Base-by-base conservation (phyloP, 2,329 filamentous ascomycete genomes). In the Talaromyces sp. region DNA sequence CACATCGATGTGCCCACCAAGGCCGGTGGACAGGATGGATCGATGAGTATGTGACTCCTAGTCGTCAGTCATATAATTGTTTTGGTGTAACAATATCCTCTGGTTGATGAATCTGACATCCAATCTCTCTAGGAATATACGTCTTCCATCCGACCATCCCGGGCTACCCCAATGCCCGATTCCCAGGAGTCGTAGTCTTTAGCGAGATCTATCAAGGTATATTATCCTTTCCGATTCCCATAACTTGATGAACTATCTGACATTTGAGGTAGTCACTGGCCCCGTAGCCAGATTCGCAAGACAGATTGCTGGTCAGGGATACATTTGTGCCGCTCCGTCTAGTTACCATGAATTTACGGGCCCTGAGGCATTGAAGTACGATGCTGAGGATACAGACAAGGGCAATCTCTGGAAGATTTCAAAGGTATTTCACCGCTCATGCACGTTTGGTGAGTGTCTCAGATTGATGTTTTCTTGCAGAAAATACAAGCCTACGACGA, bases 161-260 rank as follows among this genome's bases (percentile, higher is more conserved):
- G 0, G 89, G 90, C 66, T 96, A 96, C 75, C 92, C 93, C 33
- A 88, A 95, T 70, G 93, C 93, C 78, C 93, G 87, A 73, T 97
- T 96, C 73, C 93, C 93, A 0, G 93, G 91, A 22, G 91, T 97
- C 5, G 90, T 91, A 14, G 83, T 97, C 64, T 97, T 96, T 76
- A 93, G 90, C 71, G 93, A 97, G 80, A 97, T 97, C 72, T 97
- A 97, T 75, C 93, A 97, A 88, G 93, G 92, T 93, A 77, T 9
- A 1, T 37, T 33, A 35, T 37, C 27, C 33, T 22, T 14, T 1
- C n/a, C 39, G 45, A 8, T 41, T 45, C 13, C 14, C 14, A 2
- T 2, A 43, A 24, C n/a, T 2, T n/a, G 16, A 10, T 16, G 11
- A 33, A 58, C 4, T 47, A 7, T 22, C 7, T 56, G 31, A 57